These are phyloP conservation scores for Fragaria iinumae DNA, from an alignment of 306 rosid genomes.

Conservation along the genomic window DNA sequence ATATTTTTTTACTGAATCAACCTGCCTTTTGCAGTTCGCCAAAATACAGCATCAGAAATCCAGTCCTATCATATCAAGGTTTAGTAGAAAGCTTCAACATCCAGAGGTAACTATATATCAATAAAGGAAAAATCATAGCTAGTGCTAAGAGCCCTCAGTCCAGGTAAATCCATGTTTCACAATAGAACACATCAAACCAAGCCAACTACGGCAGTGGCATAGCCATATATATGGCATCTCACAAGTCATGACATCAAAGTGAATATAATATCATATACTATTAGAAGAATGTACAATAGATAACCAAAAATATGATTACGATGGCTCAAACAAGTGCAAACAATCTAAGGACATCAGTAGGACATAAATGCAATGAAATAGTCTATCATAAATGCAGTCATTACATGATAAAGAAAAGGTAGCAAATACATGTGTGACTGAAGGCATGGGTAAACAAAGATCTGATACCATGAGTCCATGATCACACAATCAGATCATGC, in stretches of 20 bases:
- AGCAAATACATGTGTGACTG: not conserved
- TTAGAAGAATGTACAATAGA: not conserved
- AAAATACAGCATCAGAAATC: not conserved
- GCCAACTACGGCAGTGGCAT: not conserved
- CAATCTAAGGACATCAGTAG: not conserved
- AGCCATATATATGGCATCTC: not conserved
- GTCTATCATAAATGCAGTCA: not conserved
- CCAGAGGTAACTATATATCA: not conserved
- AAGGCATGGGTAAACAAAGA: not conserved
- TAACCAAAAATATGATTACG: not conserved
- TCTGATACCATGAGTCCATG: not conserved
- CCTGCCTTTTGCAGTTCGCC: not conserved
- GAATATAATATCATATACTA: not conserved
- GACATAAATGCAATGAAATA: not conserved
- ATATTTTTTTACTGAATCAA: not conserved
- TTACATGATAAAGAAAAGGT: not conserved
- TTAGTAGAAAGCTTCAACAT: not conserved
- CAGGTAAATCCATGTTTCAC: not conserved
- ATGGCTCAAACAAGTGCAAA: not conserved
- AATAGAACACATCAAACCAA: not conserved
- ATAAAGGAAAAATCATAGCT: not conserved
- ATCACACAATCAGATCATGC: not conserved
- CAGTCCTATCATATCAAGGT: not conserved
- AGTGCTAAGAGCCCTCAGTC: not conserved
- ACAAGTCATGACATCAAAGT: not conserved